These are phyloP conservation scores for Verbascum thapsus DNA, from an alignment of 257 asterid genomes.

Conservation along the genomic window DNA sequence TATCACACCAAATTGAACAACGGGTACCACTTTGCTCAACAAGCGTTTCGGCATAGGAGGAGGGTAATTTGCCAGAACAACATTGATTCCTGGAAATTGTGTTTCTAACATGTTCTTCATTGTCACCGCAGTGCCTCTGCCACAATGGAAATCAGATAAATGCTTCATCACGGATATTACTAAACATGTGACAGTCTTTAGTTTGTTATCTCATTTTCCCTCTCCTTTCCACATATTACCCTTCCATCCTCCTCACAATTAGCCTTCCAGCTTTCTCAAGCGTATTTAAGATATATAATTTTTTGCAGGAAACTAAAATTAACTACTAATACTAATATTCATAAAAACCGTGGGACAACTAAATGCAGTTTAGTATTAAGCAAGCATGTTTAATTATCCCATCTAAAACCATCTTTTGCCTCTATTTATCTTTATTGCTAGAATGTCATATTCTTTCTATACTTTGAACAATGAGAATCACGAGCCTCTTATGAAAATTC, in stretches of 20 bases:
- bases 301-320: not conserved
- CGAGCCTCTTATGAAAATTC: conserved; percentile 14
- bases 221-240: not conserved
- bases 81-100: conserved; percentile 85
- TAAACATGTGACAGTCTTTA: not conserved
- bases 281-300: not conserved
- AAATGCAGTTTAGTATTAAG: conserved; percentile 4
- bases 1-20: conserved; percentile 78
- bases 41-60: conserved; percentile 88
- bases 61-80: conserved; percentile 87
- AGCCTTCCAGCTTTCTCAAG: not conserved
- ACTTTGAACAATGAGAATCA: conserved; percentile 16
- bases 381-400: not conserved
- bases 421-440: not conserved
- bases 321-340: not conserved
- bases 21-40: conserved; percentile 80
- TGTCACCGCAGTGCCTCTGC: conserved; percentile 92
- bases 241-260: not conserved
- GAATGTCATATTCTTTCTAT: not conserved
- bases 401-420: not conserved
- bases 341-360: conserved; percentile 9
- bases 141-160: conserved; percentile 26
- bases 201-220: conserved; percentile 8
- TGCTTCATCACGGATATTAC: not conserved
- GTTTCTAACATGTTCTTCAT: conserved; percentile 90